Evolutionary conservation across 2,329 filamentous ascomycete genomes (phyloP), one percentile per base, ranked within the genome.

Genomic region (Alternaria rosae): DNA sequence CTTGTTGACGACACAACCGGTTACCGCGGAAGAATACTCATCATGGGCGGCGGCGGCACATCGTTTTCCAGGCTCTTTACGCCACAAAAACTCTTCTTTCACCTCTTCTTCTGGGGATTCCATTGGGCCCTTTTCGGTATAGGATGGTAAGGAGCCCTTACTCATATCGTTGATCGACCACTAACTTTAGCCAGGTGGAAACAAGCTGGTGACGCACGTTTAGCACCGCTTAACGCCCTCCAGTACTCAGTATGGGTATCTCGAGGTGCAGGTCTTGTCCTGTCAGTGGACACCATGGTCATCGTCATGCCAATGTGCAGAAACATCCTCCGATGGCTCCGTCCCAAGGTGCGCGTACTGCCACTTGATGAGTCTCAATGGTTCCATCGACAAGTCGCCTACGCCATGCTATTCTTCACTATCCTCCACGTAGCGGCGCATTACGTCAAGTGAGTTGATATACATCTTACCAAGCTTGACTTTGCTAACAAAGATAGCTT

Each of bases 311-410:
- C 95, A 7, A 97, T 99, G 84, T 99, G 94, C 84, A 87, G 95
- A 70, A 98, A 94, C 62, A 83, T 98, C 30, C 87, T 99, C 76
- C 88, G 92, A 78, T 91, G 88, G 76, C 80, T 98, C 59, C 88
- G 95, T 67, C 95, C 95, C 25, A 97, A 96, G 83, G 82, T 97
- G 67, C 88, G 89, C 79, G 97, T 91, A 83, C 78, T 98, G 12
- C 95, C 95, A 6, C 86, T 99, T n/a, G 95, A 99, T 75, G 95
- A 99, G 82, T 96, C 93, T 62, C 87, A 94, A 69, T 99, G 93
- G 93, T 96, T 99, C 80, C 95, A 99, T 83, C 87, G 94, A 67
- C 95, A 99, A 80, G 87, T 97, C 44, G 94, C 95, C 17, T 99
- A 99, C 77, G 85, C 93, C 1, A 84, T 98, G 82, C 85, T 98